Base-by-base conservation (phyloP, 164 flowering plant species). In the Echeveria elegans region DNA sequence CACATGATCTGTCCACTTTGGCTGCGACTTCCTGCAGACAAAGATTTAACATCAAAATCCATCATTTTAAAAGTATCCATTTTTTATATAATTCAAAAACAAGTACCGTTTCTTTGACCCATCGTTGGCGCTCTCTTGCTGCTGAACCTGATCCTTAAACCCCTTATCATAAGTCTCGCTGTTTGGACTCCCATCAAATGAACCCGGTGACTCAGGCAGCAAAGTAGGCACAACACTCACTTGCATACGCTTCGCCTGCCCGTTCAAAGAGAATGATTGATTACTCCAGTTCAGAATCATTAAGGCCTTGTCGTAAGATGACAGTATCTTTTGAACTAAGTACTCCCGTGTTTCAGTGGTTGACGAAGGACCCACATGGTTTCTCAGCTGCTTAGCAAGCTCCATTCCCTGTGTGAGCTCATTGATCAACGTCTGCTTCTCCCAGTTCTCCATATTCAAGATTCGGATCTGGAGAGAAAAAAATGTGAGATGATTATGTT, bases 321-420 rank as follows among this genome's bases (percentile, higher is more conserved):
- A 69, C 21, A 84, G 61, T 7, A 88, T 78, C 73, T 70, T 71
- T 69, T 80, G 77, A 4, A 86, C 66, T 43, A 89, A 67, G 18
- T 77, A 36, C 12, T 83, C 82, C 18, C 72, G 76, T 1, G 73
- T 73, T 29, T 83, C 80, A 0, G 63, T 29, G 0, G 85, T 63
- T n/a, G 87, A 73, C 14, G 78, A 32, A 7, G 81, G 37, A 58
- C 72, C 67, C 41, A 89, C 47, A 23, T 79, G 80, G 52, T 43
- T 53, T 61, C 66, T 76, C 16, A 92, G 76, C 79, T 85, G 85
- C 69, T 77, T 88, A 6, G 88, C 82, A 3, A 78, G 59, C 65
- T 86, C 87, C 80, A 76, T 76, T n/a, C 93, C 96, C 31, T 82
- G 86, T 1, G 74, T 77, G 0, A 92, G 81, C 79, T 89, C 96